phyloP scores from a whole-genome alignment of 2,329 filamentous ascomycete species.

The Pestalotiopsis fici region DNA sequence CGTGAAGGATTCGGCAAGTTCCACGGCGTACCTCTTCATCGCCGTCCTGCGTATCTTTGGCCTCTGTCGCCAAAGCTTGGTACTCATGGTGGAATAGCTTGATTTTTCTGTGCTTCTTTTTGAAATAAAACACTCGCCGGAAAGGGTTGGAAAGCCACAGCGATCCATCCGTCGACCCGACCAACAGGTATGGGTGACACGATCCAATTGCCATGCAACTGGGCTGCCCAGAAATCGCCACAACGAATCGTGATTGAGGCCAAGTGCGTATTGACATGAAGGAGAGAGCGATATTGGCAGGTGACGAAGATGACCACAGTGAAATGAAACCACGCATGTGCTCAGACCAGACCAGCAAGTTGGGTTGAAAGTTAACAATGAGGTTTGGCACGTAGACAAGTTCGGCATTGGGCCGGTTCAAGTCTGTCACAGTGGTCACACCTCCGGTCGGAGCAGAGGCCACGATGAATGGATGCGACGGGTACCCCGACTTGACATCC shows the following conservation, averaged over 20 bases:
- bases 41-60: constrained; percentile 13
- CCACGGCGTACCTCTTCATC: constrained; percentile 39
- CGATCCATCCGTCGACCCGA: constrained; percentile 56
- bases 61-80: constrained; percentile 33
- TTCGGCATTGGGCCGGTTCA: constrained; percentile 53
- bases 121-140: constrained; percentile 42
- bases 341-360: constrained; percentile 55
- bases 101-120: constrained; percentile 39
- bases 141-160: constrained; percentile 50
- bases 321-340: constrained; percentile 57
- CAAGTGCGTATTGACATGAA: constrained; percentile 56
- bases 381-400: constrained; percentile 53
- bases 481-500: constrained; percentile 57
- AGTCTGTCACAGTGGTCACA: constrained; percentile 52
- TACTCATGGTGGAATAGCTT: constrained; percentile 58
- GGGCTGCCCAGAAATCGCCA: constrained; percentile 50
- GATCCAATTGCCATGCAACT: constrained; percentile 51
- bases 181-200: constrained; percentile 54
- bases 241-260: constrained; percentile 52
- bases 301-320: constrained; percentile 52
- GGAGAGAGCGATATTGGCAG: constrained; percentile 52
- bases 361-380: constrained; percentile 52
- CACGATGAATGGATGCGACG: constrained; percentile 57
- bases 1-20: constrained; percentile 50
- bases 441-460: constrained; percentile 57